Evolutionary conservation across 805 yeast genomes (phyloP).

Genomic region (Kockiozyma suomiensis): DNA sequence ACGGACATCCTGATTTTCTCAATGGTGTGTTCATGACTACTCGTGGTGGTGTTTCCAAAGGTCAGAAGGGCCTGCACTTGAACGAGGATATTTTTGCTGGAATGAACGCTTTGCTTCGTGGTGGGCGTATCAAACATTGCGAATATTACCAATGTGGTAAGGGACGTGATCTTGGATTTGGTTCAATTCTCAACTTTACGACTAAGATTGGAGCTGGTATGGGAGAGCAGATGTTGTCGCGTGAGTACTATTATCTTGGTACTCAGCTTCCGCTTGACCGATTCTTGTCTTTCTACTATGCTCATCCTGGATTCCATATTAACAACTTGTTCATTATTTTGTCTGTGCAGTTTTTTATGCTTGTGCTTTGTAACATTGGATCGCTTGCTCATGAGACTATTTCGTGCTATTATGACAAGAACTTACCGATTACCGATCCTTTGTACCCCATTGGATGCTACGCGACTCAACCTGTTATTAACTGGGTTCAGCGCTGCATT

Average conservation of each 20-base stretch:
- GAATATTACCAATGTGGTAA: conserved; percentile 97
- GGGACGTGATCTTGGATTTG: conserved; percentile 93
- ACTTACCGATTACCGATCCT: conserved; percentile 71
- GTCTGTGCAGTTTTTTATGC: conserved; percentile 84
- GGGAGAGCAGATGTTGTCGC: conserved; percentile 93
- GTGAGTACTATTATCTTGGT: conserved; percentile 90
- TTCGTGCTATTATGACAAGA: conserved; percentile 64
- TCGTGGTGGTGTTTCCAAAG: conserved; percentile 93
- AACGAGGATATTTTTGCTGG: conserved; percentile 98
- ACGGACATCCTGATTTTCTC: conserved; percentile 95
- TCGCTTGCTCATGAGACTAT: conserved; percentile 74
- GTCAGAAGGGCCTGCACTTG: conserved; percentile 88
- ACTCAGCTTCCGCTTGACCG: conserved; percentile 87
- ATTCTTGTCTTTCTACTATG: conserved; percentile 89
- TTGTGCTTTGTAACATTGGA: conserved; percentile 77
- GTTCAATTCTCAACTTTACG: conserved; percentile 88
- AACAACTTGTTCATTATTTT: conserved; percentile 85
- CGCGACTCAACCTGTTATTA: conserved; percentile 78
- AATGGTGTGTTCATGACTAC: conserved; percentile 92
- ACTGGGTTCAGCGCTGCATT: conserved; percentile 88
- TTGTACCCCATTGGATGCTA: conserved; percentile 83
- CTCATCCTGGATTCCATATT: conserved; percentile 95
- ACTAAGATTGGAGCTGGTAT: conserved; percentile 97
- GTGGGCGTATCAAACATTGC: conserved; percentile 93
- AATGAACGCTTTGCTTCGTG: conserved; percentile 83